Conservation (phyloP, 106 monocot species). For the Chionographis japonica region DNA sequence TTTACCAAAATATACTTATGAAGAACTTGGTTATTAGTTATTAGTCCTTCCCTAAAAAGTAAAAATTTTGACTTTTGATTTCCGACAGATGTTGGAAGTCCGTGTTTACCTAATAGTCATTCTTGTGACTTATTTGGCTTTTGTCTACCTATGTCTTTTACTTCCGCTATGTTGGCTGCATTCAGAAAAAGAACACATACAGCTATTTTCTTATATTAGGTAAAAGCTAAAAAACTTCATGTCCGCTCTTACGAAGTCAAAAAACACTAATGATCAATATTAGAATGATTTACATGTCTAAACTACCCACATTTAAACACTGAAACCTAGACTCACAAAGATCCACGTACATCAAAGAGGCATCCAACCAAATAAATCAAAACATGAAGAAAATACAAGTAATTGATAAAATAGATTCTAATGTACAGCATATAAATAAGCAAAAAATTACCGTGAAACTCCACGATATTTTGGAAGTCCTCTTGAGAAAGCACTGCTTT, state of each 20-base stretch:
- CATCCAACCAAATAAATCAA: background rate
- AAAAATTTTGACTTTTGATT: too few species aligned
- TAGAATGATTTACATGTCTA: too few species aligned
- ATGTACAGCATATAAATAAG: background rate
- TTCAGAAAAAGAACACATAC: too few species aligned
- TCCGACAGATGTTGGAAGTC: too few species aligned
- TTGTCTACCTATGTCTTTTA: too few species aligned
- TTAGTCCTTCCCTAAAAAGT: too few species aligned
- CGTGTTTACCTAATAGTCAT: too few species aligned
- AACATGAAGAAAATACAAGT: background rate
- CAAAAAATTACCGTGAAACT: conserved; percentile 45
- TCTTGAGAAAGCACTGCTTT: conserved; percentile 95
- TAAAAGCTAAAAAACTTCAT: background rate
- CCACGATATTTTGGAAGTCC: conserved; percentile 91
- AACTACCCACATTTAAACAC: too few species aligned
- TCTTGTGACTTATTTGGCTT: too few species aligned
- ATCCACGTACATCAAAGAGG: background rate
- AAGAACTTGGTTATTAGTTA: too few species aligned
- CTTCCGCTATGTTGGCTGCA: too few species aligned
- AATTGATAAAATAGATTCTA: background rate
- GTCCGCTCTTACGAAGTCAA: background rate
- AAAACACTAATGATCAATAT: background rate
- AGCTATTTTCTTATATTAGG: background rate
- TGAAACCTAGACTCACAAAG: background rate
- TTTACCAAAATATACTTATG: too few species aligned